phyloP scores from a whole-genome alignment of 202 grass and related monocot genomes.

The Digitaria exilis region DNA sequence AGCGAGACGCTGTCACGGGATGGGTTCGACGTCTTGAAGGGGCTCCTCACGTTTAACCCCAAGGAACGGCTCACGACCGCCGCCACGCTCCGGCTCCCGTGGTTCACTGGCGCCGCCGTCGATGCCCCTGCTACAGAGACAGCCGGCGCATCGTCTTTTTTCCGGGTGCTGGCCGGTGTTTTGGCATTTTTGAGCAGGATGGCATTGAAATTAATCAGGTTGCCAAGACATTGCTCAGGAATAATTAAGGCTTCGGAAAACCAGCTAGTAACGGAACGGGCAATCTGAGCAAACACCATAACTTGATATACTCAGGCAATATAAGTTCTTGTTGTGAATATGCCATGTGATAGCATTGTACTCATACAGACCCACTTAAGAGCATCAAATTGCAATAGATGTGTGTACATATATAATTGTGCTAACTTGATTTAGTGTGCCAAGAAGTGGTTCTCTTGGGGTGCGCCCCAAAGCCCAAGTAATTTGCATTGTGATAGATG shows the following conservation, averaged over 20 bases:
- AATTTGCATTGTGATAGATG: not conserved
- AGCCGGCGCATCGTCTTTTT: not conserved
- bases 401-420: not conserved
- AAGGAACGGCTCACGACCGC: not conserved
- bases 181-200: not conserved
- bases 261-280: not conserved
- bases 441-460: not conserved
- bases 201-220: not conserved
- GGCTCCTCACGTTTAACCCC: not conserved
- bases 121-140: not conserved
- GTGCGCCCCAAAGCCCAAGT: not conserved
- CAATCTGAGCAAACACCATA: not conserved
- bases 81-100: constrained; percentile 7
- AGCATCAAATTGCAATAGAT: not conserved
- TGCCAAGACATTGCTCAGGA: not conserved
- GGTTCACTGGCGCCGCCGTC: constrained; percentile 29
- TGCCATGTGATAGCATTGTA: no score
- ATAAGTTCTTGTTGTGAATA: no score
- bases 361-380: not conserved
- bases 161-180: not conserved
- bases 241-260: no score
- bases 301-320: not conserved
- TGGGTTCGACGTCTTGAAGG: not conserved
- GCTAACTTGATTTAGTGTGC: not conserved
- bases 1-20: not conserved